These are phyloP conservation scores for Coprinopsis sp. DNA, from an alignment of 768 basidiomycete species.

Conservation along the genomic window DNA sequence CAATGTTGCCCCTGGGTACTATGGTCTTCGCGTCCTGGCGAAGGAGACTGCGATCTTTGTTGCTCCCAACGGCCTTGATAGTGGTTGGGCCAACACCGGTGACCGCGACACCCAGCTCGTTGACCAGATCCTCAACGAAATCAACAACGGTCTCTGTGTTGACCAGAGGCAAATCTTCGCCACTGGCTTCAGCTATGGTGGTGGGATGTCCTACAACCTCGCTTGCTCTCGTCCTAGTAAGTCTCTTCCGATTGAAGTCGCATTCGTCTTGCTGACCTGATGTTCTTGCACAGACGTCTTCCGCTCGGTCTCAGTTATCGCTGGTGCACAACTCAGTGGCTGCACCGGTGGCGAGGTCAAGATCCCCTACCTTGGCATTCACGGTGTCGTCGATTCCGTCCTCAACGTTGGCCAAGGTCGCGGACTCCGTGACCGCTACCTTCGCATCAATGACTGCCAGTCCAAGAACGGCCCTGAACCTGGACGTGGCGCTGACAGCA, in stretches of 20 bases:
- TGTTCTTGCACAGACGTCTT: background rate
- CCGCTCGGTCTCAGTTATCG: slow-evolving; percentile 6
- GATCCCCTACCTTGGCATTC: slow-evolving; percentile 7
- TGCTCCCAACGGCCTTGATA: slow-evolving; percentile 6
- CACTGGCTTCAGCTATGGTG: slow-evolving; percentile 8
- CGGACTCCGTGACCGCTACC: slow-evolving; percentile 5
- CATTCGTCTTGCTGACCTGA: background rate
- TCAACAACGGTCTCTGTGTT: slow-evolving; percentile 3
- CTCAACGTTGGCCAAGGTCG: slow-evolving; percentile 1
- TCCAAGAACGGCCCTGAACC: slow-evolving; percentile 4
- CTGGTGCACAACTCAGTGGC: slow-evolving; percentile 3
- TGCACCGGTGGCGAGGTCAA: slow-evolving; percentile 5
- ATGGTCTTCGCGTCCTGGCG: slow-evolving; percentile 5
- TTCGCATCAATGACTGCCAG: slow-evolving; percentile 7
- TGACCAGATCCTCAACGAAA: slow-evolving; percentile 4
- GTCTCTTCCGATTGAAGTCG: background rate
- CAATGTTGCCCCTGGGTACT: slow-evolving; percentile 7
- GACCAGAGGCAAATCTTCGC: slow-evolving; percentile 5
- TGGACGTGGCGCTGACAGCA: slow-evolving; percentile 4
- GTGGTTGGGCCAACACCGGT: slow-evolving; percentile 6
- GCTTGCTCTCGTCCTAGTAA: slow-evolving; percentile 4
- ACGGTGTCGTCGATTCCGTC: slow-evolving; percentile 7
- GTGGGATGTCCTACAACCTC: slow-evolving; percentile 7
- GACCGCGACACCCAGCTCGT: slow-evolving; percentile 2
- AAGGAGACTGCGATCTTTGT: slow-evolving; percentile 5